phyloP scores from a whole-genome alignment of 2,329 filamentous ascomycete species.

The Cordyceps cateniannulata region DNA sequence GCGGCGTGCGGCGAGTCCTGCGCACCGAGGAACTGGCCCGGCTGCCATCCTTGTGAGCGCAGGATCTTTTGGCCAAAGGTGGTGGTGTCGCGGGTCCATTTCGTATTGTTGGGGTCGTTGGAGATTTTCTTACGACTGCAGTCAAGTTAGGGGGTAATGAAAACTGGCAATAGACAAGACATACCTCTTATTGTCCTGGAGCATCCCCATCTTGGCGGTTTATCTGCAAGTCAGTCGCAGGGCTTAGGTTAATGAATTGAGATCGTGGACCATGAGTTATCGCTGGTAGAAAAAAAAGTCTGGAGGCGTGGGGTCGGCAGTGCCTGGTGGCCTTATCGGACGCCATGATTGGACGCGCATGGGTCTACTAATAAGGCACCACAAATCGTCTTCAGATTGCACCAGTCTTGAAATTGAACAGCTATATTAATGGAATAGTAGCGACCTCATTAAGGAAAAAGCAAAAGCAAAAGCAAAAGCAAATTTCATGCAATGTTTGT shows the following conservation, averaged over 20 bases:
- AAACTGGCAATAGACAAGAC: neutral
- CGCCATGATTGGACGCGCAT: neutral
- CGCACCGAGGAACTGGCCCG: conserved; percentile 75
- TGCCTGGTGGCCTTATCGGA: conserved; percentile 1
- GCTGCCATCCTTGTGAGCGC: conserved; percentile 81
- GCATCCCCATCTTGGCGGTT: conserved; percentile 10
- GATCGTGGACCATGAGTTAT: neutral
- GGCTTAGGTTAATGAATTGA: neutral
- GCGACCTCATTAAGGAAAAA: no score
- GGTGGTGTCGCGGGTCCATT: conserved; percentile 76
- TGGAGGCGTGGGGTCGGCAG: conserved; percentile 12
- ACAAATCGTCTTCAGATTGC: no score
- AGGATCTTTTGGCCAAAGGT: conserved; percentile 89
- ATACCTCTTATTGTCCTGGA: conserved; percentile 12
- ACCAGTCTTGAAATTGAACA: no score
- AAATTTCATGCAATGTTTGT: neutral
- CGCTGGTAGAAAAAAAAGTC: conserved; percentile 10
- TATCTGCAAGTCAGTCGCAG: neutral
- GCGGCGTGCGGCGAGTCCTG: conserved; percentile 67
- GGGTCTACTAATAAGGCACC: neutral
- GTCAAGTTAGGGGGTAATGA: neutral
- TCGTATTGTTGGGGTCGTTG: conserved; percentile 90
- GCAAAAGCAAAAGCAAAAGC: neutral
- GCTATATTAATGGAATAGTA: no score
- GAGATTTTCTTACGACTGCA: conserved; percentile 59